Conservation (phyloP, 148 eudicot species). For the Bassia scoparia region DNA sequence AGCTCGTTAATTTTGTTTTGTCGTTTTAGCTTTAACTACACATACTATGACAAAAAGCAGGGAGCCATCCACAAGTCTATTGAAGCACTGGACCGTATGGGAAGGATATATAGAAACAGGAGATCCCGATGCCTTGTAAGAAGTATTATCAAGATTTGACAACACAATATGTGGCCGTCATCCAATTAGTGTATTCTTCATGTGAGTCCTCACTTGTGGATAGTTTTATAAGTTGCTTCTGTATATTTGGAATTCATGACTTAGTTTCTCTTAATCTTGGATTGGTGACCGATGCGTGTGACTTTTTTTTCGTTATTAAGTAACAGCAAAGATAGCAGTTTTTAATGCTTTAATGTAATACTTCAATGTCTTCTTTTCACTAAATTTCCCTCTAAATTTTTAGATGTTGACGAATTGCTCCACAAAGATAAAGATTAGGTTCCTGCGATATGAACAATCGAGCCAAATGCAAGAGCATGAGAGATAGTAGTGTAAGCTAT, state of each 20-base stretch:
- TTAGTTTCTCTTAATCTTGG: too few relatives aligned
- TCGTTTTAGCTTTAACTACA: constrained; percentile 70
- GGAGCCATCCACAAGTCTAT: constrained; percentile 86
- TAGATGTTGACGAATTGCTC: constrained; percentile 84
- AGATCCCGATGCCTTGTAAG: constrained; percentile 87
- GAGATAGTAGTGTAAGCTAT: constrained; percentile 98
- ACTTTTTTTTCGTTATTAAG: too few relatives aligned
- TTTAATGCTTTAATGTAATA: too few relatives aligned
- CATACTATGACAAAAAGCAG: constrained; percentile 68
- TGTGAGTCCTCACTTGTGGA: constrained; percentile 43
- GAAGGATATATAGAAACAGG: constrained; percentile 90
- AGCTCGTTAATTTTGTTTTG: neutral
- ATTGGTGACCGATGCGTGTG: too few relatives aligned
- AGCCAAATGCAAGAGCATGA: constrained; percentile 83
- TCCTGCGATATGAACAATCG: constrained; percentile 89
- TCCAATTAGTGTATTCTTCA: constrained; percentile 90
- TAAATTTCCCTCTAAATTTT: neutral
- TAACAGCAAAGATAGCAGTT: too few relatives aligned
- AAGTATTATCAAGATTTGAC: constrained; percentile 63
- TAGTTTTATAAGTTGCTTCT: too few relatives aligned
- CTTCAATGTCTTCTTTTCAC: too few relatives aligned
- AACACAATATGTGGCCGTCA: constrained; percentile 98
- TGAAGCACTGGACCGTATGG: constrained; percentile 85
- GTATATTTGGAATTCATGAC: too few relatives aligned
- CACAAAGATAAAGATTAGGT: constrained; percentile 67